A percentile compares a stretch with the other conserved stretches of the same genome.
Evolutionary conservation across 2,329 filamentous ascomycete genomes (phyloP).

Genomic region (Daldinia sp.): DNA sequence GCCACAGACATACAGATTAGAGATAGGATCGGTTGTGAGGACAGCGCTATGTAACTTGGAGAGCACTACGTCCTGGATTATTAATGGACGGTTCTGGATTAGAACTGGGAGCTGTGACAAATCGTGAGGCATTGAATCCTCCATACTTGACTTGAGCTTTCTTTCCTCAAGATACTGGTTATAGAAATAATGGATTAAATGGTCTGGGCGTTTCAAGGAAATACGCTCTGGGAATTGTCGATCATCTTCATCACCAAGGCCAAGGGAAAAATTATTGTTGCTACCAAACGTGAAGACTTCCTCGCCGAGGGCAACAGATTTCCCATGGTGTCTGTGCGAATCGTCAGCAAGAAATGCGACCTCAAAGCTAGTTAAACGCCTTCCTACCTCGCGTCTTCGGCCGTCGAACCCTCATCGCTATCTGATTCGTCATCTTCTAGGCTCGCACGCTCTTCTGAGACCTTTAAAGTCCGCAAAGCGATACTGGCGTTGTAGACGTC

Average conservation of each 20-base stretch:
- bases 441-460: slow-evolving; percentile 41
- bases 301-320: slow-evolving; percentile 64
- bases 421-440: slow-evolving; percentile 65
- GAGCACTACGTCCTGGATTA: slow-evolving; percentile 83
- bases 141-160: slow-evolving; percentile 41
- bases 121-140: slow-evolving; percentile 46
- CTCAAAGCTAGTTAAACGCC: slow-evolving; percentile 32
- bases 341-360: slow-evolving; percentile 40
- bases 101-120: slow-evolving; percentile 72
- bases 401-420: slow-evolving; percentile 59
- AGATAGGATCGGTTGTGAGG: slow-evolving; percentile 83
- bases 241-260: slow-evolving; percentile 95
- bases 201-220: slow-evolving; percentile 76
- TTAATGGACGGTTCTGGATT: slow-evolving; percentile 74
- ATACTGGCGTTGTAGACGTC: slow-evolving; percentile 92
- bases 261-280: slow-evolving; percentile 92
- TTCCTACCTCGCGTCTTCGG: slow-evolving; percentile 39
- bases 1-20: slow-evolving; percentile 92
- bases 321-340: slow-evolving; percentile 41
- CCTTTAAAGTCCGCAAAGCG: slow-evolving; percentile 72
- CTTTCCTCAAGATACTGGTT: slow-evolving; percentile 68
- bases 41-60: slow-evolving; percentile 93
- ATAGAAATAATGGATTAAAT: slow-evolving; percentile 78
- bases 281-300: slow-evolving; percentile 95
- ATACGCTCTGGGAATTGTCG: slow-evolving; percentile 92